Conservation (phyloP, 305 asterid genomes). For the Fraxinus sp. region DNA sequence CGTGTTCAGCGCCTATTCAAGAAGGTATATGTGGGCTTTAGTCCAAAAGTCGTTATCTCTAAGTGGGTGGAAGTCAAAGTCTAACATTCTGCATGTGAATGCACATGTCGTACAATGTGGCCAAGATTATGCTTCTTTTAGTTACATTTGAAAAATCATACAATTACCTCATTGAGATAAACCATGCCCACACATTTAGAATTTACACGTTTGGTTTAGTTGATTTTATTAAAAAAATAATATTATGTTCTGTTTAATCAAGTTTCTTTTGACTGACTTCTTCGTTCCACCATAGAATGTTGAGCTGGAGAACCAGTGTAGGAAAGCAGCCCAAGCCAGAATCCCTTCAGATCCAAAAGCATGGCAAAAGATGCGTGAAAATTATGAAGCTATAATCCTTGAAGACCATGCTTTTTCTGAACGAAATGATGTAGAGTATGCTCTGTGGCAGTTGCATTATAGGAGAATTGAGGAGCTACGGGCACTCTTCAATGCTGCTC, state of each 20-base stretch:
- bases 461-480: neutral
- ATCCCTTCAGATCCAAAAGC: neutral
- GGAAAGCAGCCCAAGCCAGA: neutral
- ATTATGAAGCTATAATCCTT: neutral
- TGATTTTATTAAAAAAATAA: neutral
- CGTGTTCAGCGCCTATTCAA: neutral
- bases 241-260: neutral
- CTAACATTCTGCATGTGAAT: neutral
- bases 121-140: neutral
- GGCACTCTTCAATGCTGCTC: neutral
- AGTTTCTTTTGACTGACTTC: neutral
- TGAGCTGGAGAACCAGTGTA: neutral
- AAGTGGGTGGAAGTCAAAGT: neutral
- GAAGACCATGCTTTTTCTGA: neutral
- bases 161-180: neutral
- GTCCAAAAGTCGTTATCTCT: neutral
- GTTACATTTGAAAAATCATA: neutral
- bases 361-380: neutral
- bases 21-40: neutral
- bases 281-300: neutral
- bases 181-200: neutral
- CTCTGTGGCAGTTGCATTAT: neutral
- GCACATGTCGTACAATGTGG: neutral
- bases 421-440: neutral
- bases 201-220: neutral